Evolutionary conservation across 176 grass and related monocot species (phyloP).

Genomic region (maize (Zea mays)): Zm-B73-REFERENCE-NAM-5.0 NC_050096.1:299904501-299905000

Average conservation of each 20-base stretch:
- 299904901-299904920: too few species aligned
- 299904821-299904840: neutral
- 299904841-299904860: neutral
- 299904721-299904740: neutral
- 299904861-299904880: neutral
- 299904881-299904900: neutral
- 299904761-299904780: too few species aligned
- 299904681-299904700: neutral
- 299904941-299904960: neutral
- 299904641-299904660: neutral
- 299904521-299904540: neutral
- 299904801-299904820: neutral
- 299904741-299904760: neutral
- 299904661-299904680: neutral
- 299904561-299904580: neutral
- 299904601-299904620: neutral
- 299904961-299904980: neutral
- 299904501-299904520: constrained; percentile 27
- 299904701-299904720: neutral
- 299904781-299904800: neutral
- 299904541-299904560: constrained; percentile 28
- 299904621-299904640: neutral
- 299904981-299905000: neutral
- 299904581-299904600: neutral
- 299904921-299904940: neutral